Evolutionary conservation across 345 rosid species (phyloP).

Genomic region (Laguncularia racemosa): DNA sequence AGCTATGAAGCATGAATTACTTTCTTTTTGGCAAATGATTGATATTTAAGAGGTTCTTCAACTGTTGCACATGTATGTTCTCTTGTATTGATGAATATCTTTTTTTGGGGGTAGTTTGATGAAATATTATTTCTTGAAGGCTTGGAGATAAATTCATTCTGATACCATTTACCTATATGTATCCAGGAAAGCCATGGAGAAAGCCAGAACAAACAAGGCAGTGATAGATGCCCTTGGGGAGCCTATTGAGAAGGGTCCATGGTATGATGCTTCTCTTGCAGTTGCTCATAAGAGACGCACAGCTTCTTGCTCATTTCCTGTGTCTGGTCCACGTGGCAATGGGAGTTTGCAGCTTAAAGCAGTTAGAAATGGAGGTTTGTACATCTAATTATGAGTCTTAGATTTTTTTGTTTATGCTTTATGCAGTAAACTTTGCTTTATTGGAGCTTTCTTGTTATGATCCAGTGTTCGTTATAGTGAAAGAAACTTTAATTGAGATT

Average conservation of each 20-base stretch:
- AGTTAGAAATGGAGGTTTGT: conserved; percentile 63
- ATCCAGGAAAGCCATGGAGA: conserved; percentile 87
- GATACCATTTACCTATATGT: conserved; percentile 11
- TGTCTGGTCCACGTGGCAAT: conserved; percentile 62
- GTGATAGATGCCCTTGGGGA: conserved; percentile 80
- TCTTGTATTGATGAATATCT: too few relatives aligned
- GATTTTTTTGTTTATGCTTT: not conserved
- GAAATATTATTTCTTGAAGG: not conserved
- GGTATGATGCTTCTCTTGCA: conserved; percentile 96
- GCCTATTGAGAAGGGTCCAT: conserved; percentile 87
- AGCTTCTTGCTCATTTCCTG: conserved; percentile 91
- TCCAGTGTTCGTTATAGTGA: too few relatives aligned
- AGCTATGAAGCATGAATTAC: too few relatives aligned
- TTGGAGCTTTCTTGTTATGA: too few relatives aligned
- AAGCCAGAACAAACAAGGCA: conserved; percentile 57
- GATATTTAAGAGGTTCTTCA: too few relatives aligned
- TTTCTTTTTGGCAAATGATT: too few relatives aligned
- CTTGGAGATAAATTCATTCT: not conserved
- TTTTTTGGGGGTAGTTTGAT: not conserved
- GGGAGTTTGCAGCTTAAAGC: conserved; percentile 88
- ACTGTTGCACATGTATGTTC: too few relatives aligned
- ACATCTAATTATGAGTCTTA: not conserved
- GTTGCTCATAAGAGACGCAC: conserved; percentile 84
- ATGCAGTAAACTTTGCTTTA: too few relatives aligned
- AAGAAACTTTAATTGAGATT: too few relatives aligned